Conservation (phyloP, 441 rosid genomes). For the Manihot esculenta region DNA sequence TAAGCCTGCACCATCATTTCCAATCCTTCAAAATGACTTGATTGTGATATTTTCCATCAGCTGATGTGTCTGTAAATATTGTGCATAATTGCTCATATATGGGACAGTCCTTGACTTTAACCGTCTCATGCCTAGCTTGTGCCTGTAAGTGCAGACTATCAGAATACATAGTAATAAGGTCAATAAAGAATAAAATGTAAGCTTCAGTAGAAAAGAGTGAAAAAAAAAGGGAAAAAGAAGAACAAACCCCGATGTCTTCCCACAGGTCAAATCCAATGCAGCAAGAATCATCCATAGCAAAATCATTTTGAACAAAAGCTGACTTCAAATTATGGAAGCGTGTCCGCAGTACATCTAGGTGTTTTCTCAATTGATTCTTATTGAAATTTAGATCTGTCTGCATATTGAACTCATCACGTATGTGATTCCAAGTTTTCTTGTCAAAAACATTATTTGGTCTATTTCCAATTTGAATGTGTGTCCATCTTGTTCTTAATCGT, state of each 20-base stretch:
- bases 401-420: conserved; percentile 66
- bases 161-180: conserved; percentile 7
- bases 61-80: conserved; percentile 62
- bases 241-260: conserved; percentile 66
- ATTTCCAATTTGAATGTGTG: conserved; percentile 68
- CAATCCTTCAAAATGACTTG: conserved; percentile 66
- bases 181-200: not conserved
- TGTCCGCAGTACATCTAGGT: conserved; percentile 67
- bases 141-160: conserved; percentile 36
- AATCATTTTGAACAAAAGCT: conserved; percentile 50
- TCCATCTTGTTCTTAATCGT: conserved; percentile 73
- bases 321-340: conserved; percentile 61
- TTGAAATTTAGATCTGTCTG: conserved; percentile 66
- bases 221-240: not conserved
- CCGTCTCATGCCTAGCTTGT: conserved; percentile 47
- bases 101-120: conserved; percentile 64
- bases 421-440: conserved; percentile 70
- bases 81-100: conserved; percentile 68
- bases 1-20: conserved; percentile 29
- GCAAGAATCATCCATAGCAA: conserved; percentile 52
- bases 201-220: conserved; percentile 8
- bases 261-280: conserved; percentile 71
- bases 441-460: conserved; percentile 70
- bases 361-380: conserved; percentile 78
- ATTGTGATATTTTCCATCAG: conserved; percentile 76